Evolutionary conservation across 2,329 filamentous ascomycete genomes (phyloP), one percentile per base, ranked within the genome.

Genomic region (Fusarium illudens): DNA sequence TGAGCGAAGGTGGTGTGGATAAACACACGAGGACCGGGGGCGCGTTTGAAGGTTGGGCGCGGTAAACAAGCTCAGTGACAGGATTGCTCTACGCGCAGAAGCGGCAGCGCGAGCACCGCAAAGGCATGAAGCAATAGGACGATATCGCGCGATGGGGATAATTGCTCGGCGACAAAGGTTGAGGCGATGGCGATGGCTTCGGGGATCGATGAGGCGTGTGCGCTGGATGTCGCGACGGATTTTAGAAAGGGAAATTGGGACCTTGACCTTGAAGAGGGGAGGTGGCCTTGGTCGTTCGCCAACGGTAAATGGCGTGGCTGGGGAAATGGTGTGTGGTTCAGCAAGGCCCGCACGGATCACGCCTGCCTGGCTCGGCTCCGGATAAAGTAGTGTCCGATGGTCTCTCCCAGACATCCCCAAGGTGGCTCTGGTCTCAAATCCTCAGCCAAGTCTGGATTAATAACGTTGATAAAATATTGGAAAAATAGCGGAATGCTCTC

Each of bases 221-320:
- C 66, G 67, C 62, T 68, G 66, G 66, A 63, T 68, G 68, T 71
- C 67, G 70, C 72, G 68, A 70, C 60, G 68, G 70, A 68, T 68
- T 68, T 69, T 67, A 68, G 70, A 65, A 65, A 69, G 71, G 61
- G 70, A 72, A 68, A 71, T 70, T 71, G 65, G 74, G 74, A 76
- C 70, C 71, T 72, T 64, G 65, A 66, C 71, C 64, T 72, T 67
- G 70, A 71, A 63, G 67, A 68, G 64, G 67, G 67, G 67, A 59
- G 72, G 66, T 58, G 64, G 67, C 73, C 66, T 74, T 60, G 67
- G 65, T 74, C 65, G 69, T 67, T 71, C 65, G 62, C 69, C 73
- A 75, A 68, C 72, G 65, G 71, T 75, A 77, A 80, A 80, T 75
- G 75, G 75, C 75, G 79, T 80, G 79, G 79, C 79, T 80, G 79